A percentile compares a stretch with the other conserved stretches of the same genome.
These are phyloP conservation scores for Yamadazyma spencermartinsiae DNA, from an alignment of 1,139 yeast species.

Conservation along the genomic window DNA sequence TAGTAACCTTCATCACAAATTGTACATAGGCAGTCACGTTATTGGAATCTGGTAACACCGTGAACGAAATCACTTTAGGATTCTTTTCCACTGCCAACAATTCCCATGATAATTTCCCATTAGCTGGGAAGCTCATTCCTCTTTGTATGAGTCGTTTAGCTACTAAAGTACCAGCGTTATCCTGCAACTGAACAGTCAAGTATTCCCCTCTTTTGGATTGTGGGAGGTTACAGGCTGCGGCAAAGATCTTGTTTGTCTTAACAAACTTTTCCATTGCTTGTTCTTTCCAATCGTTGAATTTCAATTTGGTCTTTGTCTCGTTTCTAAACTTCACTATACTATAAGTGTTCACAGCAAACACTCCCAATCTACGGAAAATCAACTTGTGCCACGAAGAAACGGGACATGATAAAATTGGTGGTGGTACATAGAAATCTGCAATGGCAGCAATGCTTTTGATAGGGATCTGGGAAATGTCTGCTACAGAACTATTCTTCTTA, in stretches of 20 bases:
- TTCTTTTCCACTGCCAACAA: slow-evolving; percentile 64
- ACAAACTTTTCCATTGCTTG: slow-evolving; percentile 43
- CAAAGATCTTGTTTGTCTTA: slow-evolving; percentile 43
- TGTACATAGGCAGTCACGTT: slow-evolving; percentile 70
- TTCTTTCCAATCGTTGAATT: slow-evolving; percentile 48
- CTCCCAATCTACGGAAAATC: slow-evolving; percentile 38
- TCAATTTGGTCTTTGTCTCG: slow-evolving; percentile 40
- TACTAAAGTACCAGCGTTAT: slow-evolving; percentile 35
- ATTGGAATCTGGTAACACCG: slow-evolving; percentile 62
- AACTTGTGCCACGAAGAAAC: slow-evolving; percentile 41
- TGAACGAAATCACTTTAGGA: slow-evolving; percentile 71
- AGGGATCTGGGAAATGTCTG: slow-evolving; percentile 42
- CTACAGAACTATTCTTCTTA: slow-evolving; percentile 19
- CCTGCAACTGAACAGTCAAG: slow-evolving; percentile 33
- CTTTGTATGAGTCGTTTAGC: slow-evolving; percentile 31
- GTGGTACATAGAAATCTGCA: slow-evolving; percentile 48
- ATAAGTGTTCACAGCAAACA: slow-evolving; percentile 45
- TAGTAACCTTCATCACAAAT: slow-evolving; percentile 71
- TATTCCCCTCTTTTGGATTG: slow-evolving; percentile 27
- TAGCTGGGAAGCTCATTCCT: slow-evolving; percentile 51
- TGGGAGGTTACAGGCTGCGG: slow-evolving; percentile 40
- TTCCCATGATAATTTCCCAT: slow-evolving; percentile 71
- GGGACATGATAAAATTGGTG: slow-evolving; percentile 32
- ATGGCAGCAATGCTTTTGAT: slow-evolving; percentile 41
- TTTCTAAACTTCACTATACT: slow-evolving; percentile 41